Evolutionary conservation across 179 eudicot genomes (phyloP), one percentile per base, ranked within the genome.

Genomic region (Camellia oleifera): DNA sequence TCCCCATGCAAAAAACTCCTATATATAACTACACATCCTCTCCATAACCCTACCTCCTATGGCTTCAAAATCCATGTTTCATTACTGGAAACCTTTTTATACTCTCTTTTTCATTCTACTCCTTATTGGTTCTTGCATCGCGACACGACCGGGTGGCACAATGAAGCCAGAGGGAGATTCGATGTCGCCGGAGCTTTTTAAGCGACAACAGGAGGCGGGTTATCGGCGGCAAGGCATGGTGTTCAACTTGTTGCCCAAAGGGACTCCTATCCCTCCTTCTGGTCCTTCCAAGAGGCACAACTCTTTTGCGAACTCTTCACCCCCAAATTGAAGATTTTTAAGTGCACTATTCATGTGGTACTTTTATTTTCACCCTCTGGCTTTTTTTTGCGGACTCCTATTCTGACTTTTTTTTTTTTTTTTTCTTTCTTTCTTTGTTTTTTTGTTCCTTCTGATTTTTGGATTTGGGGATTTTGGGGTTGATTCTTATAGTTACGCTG

Each of bases 261-360:
- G 84, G 69, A 11, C 0, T 8, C 80, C 62, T 32, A 58, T 62
- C 23, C 87, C 87, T 57, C 82, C 82, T 57, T 84, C 87, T 4
- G 87, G 82, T 84, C 87, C 87, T 3, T 84, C 87, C 4, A 70
- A 62, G 0, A 58, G 80, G 74, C 87, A 84, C 84, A 78, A 84
- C 63, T 63, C 75, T 13, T 53, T 18, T 17, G 75, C 17, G 45
- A 58, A 46, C 23, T 42, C 56, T 69, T 40, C 67, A 44, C 81
- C 81, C 44, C 67, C 0, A 2, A 78, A 58, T 44, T 78, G 81
- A 78, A 40, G 17, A 74, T 2, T 3, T 14, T 10, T 3, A 48
- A 26, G 23, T 40, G 7, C 52, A 48, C 52, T 48, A 48, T 7
- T 4, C 52, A 48, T 48, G 7, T 48, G 7, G 52, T 54, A 54